phyloP scores from a whole-genome alignment of 495 filamentous ascomycete species.

The Penicillium canescens region DNA sequence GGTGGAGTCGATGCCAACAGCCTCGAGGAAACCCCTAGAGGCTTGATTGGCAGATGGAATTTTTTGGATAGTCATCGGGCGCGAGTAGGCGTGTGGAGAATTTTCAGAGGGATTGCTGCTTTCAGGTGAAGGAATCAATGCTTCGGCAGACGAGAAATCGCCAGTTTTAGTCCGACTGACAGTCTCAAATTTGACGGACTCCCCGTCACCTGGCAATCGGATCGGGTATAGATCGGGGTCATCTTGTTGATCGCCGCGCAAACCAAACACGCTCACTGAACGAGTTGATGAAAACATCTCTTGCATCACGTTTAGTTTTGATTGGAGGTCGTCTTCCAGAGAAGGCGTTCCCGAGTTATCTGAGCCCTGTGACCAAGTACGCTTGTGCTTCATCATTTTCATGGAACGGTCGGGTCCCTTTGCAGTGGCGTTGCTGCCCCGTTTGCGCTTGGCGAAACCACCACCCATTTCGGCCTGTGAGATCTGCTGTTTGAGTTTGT shows the following conservation, averaged over 20 bases:
- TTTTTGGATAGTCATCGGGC: slow-evolving; percentile 50
- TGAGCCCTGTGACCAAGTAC: slow-evolving; percentile 96
- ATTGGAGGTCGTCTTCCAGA: slow-evolving; percentile 84
- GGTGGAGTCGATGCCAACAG: slow-evolving; percentile 78
- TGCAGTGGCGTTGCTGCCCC: slow-evolving; percentile 56
- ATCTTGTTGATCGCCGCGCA: slow-evolving; percentile 80
- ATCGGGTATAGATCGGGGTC: slow-evolving; percentile 90
- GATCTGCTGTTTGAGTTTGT: slow-evolving; percentile 91
- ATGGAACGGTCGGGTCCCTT: slow-evolving; percentile 48
- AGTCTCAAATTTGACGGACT: slow-evolving; percentile 58
- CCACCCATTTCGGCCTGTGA: slow-evolving; percentile 83
- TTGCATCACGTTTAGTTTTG: slow-evolving; percentile 79
- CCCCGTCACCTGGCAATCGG: slow-evolving; percentile 65
- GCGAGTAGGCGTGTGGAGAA: slow-evolving; percentile 34
- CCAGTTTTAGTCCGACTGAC: slow-evolving; percentile 53
- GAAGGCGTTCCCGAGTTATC: slow-evolving; percentile 64
- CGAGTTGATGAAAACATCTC: slow-evolving; percentile 96
- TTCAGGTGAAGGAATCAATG: slow-evolving; percentile 66
- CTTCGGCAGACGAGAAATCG: slow-evolving; percentile 54
- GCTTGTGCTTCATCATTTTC: slow-evolving; percentile 85
- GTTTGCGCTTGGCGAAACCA: slow-evolving; percentile 86
- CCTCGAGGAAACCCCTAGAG: slow-evolving; percentile 81
- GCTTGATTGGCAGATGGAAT: slow-evolving; percentile 42
- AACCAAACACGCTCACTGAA: slow-evolving; percentile 78
- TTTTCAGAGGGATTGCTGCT: slow-evolving; percentile 48